A percentile compares a stretch with the other conserved stretches of the same genome.
phyloP scores from a whole-genome alignment of 2,329 filamentous ascomycete genomes.

The Aureobasidium melanogenum region DNA sequence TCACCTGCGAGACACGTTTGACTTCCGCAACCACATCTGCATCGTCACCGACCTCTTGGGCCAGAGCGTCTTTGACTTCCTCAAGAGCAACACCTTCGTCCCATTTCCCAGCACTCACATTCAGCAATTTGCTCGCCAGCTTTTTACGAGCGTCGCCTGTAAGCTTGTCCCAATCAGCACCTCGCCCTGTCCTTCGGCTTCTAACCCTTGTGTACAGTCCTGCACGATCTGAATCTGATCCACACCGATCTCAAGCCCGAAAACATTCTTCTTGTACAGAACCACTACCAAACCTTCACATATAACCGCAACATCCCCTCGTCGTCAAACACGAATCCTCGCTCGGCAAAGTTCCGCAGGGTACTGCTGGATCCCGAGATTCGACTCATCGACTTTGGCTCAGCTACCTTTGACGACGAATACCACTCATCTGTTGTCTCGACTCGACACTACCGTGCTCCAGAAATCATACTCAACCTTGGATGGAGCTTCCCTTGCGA shows the following conservation, averaged over 20 bases:
- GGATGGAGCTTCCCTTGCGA: constrained; percentile 62
- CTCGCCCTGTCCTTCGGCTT: constrained; percentile 5
- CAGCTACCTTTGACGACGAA: constrained; percentile 59
- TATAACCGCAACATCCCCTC: constrained; percentile 60
- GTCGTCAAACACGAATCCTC: constrained; percentile 49
- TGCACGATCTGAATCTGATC: constrained; percentile 94
- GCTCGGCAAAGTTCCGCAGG: constrained; percentile 52
- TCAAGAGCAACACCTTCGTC: constrained; percentile 90
- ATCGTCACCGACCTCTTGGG: constrained; percentile 70
- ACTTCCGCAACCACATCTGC: constrained; percentile 95
- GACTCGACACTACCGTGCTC: constrained; percentile 57
- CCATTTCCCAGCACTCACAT: constrained; percentile 98
- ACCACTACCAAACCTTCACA: constrained; percentile 58
- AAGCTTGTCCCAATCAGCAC: constrained; percentile 34
- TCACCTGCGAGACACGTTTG: constrained; percentile 91
- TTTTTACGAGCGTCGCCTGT: constrained; percentile 98
- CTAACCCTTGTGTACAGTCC: constrained; percentile 47
- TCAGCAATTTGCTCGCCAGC: constrained; percentile 87
- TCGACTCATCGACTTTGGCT: constrained; percentile 59
- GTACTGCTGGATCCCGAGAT: constrained; percentile 59
- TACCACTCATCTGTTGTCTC: constrained; percentile 61
- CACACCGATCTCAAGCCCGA: constrained; percentile 72
- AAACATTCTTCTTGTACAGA: constrained; percentile 58
- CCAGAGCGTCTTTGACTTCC: constrained; percentile 95
- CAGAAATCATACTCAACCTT: constrained; percentile 58